phyloP scores from a whole-genome alignment of 139 green algal species.

The Chlorella sp. region DNA sequence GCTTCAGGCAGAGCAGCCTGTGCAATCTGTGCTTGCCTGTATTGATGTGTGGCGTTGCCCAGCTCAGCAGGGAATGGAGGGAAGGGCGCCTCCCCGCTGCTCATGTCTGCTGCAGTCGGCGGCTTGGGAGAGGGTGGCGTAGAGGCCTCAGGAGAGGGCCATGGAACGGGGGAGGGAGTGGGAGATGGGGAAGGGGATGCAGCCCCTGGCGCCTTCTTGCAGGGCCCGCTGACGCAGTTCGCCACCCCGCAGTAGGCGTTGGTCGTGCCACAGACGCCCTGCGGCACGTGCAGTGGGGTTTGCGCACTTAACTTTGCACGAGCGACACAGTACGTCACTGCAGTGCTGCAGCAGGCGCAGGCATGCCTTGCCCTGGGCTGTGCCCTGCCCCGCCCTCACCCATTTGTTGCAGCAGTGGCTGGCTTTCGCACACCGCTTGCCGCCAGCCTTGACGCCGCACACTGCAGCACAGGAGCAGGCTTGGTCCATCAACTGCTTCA shows the following conservation, averaged over 20 bases:
- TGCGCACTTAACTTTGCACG: too few relatives aligned
- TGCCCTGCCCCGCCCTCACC: too few relatives aligned
- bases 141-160: not conserved
- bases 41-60: not conserved
- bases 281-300: not conserved
- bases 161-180: not conserved
- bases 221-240: not conserved
- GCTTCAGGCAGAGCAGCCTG: too few relatives aligned
- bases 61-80: conserved; percentile 2
- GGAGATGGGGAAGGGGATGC: not conserved
- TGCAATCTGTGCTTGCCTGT: not conserved
- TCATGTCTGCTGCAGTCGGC: not conserved
- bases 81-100: not conserved
- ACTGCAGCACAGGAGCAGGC: too few relatives aligned
- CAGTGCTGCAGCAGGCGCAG: not conserved
- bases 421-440: not conserved
- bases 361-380: too few relatives aligned
- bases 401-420: not conserved
- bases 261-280: not conserved
- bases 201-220: not conserved
- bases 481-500: too few relatives aligned
- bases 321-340: too few relatives aligned
- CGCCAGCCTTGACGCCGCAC: not conserved
- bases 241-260: not conserved
- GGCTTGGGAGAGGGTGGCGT: not conserved